phyloP scores from a whole-genome alignment of 2,329 filamentous ascomycete genomes.

The Coniochaeta sp. region DNA sequence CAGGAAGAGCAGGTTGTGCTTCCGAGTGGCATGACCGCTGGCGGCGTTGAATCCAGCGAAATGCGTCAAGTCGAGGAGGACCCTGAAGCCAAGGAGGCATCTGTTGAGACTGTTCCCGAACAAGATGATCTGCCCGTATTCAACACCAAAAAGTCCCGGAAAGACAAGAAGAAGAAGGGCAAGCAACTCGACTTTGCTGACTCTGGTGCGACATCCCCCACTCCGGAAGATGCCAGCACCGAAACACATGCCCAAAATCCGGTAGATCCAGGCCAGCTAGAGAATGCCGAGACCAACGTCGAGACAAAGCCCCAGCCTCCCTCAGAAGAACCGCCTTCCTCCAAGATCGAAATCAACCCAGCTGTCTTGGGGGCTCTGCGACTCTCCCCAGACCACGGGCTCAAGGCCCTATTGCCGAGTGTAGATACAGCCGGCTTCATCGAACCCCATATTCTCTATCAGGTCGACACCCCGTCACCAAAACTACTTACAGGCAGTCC shows the following conservation, averaged over 20 bases:
- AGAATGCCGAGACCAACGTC: neutral
- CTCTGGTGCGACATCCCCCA: neutral
- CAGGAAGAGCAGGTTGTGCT: neutral
- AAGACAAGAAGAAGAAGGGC: constrained; percentile 8
- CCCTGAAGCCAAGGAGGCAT: neutral
- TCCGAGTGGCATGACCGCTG: neutral
- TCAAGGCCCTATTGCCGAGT: neutral
- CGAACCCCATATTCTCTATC: constrained; percentile 18
- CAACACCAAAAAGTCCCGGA: neutral
- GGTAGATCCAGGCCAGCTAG: neutral
- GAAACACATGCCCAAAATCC: neutral
- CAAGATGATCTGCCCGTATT: neutral
- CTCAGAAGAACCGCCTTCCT: neutral
- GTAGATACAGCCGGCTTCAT: constrained; percentile 17
- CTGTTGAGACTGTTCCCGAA: neutral
- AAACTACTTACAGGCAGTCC: constrained; percentile 19
- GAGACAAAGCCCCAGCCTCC: neutral
- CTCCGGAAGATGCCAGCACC: neutral
- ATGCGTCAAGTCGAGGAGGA: neutral
- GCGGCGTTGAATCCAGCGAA: neutral
- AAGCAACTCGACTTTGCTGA: constrained; percentile 4
- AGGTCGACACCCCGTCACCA: constrained; percentile 20
- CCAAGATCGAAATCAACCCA: constrained; percentile 15
- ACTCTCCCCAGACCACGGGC: constrained; percentile 6
- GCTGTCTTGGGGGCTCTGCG: constrained; percentile 11